phyloP scores from a whole-genome alignment of 371 early-diverging fungal genomes.

The Zychaea mexicana region DNA sequence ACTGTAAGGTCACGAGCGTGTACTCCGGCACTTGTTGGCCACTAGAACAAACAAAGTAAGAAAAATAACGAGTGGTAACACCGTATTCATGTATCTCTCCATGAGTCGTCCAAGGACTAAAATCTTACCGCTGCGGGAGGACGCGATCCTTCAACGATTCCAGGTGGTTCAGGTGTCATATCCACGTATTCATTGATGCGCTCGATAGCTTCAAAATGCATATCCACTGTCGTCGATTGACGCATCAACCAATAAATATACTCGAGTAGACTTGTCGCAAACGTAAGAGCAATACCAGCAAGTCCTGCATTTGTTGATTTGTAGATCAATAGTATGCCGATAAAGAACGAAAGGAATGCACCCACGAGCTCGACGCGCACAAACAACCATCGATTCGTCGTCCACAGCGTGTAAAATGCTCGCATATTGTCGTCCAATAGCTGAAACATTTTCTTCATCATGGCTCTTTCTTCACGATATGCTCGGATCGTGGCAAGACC shows the following conservation, averaged over 20 bases:
- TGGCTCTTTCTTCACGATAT: conserved; percentile 43
- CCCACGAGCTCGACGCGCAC: conserved; percentile 76
- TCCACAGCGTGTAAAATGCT: conserved; percentile 81
- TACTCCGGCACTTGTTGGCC: conserved; percentile 78
- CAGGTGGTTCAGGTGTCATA: conserved; percentile 75
- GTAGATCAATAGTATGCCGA: conserved; percentile 60
- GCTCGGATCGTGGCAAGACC: conserved; percentile 61
- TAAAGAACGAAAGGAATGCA: conserved; percentile 67
- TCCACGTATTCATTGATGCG: conserved; percentile 75
- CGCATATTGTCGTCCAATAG: conserved; percentile 72
- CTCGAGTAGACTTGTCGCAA: conserved; percentile 62
- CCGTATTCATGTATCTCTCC: no score
- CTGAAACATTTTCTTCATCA: conserved; percentile 48
- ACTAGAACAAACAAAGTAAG: conserved; percentile 39
- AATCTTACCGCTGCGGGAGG: conserved; percentile 59
- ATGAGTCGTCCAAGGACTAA: not conserved
- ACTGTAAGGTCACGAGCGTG: conserved; percentile 59
- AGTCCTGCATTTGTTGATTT: conserved; percentile 68
- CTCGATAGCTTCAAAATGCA: conserved; percentile 86
- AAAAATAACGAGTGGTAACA: no score
- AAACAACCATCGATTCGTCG: conserved; percentile 71
- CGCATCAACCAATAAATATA: conserved; percentile 80
- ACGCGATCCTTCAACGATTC: conserved; percentile 51
- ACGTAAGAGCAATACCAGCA: conserved; percentile 82
- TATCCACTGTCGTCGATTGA: conserved; percentile 79